These are phyloP conservation scores for Phallus indusiatus DNA, from an alignment of 768 basidiomycete species.

Conservation along the genomic window DNA sequence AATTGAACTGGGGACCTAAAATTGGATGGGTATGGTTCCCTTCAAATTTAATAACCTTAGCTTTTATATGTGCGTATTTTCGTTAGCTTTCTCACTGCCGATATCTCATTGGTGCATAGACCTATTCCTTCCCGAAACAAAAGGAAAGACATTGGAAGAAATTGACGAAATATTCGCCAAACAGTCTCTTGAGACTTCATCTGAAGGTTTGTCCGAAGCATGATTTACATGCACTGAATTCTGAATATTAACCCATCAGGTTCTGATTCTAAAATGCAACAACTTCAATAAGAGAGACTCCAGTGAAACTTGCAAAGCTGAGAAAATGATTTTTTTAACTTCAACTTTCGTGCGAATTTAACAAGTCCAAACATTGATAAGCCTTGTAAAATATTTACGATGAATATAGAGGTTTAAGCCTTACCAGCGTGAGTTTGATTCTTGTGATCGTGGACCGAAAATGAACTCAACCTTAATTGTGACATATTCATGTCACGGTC, in stretches of 20 bases:
- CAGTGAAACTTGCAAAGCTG: too few relatives aligned
- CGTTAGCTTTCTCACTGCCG: neutral
- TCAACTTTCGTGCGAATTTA: too few relatives aligned
- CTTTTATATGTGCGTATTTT: slow-evolving; percentile 7
- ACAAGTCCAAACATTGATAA: too few relatives aligned
- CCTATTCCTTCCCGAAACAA: slow-evolving; percentile 9
- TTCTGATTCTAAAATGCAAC: too few relatives aligned
- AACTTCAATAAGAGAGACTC: too few relatives aligned
- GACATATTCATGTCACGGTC: neutral
- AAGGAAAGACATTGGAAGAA: slow-evolving; percentile 1
- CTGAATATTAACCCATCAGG: too few relatives aligned
- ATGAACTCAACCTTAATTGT: too few relatives aligned
- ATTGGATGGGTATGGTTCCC: slow-evolving; percentile 11
- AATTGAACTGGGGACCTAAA: slow-evolving; percentile 9
- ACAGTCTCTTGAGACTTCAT: neutral
- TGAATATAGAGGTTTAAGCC: too few relatives aligned
- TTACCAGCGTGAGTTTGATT: too few relatives aligned
- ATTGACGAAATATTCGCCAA: slow-evolving; percentile 8
- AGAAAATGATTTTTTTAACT: too few relatives aligned
- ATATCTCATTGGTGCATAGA: neutral
- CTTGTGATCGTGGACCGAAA: too few relatives aligned
- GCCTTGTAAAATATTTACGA: too few relatives aligned
- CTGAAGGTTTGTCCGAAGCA: neutral
- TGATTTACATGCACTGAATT: neutral
- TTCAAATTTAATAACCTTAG: slow-evolving; percentile 6